Base-by-base conservation (phyloP, 352 stramenopile genomes). In the Aphanomyces cochlioides region DNA sequence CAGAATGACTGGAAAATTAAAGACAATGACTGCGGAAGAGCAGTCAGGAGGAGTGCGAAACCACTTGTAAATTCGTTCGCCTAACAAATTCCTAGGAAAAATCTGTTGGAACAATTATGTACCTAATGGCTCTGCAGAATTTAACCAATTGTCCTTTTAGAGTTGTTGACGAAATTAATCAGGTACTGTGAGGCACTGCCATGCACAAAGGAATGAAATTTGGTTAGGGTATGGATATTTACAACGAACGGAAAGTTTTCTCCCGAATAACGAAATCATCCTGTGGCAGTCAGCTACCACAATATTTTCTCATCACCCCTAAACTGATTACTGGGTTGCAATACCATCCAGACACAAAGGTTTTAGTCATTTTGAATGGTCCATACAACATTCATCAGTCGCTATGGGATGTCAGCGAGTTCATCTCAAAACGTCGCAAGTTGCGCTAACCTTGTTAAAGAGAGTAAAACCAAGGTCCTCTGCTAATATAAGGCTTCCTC, bases 71-170 rank as follows among this genome's bases (percentile, higher is more conserved):
- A 19, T 67, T 8, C n/a, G 19, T 57, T 13, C n/a, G 37, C 34
- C 5, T 50, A 4, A 69, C 63, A 61, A 3, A 56, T 61, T 41
- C 28, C 10, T 56, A 95, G 87, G 88, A 96, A 79, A 96, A 95
- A 83, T 92, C 87, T 39, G 88, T 96, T 5, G 87, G 87, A 43
- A 96, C 88, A n/a, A 96, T 93, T 70, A 94, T 96, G 87, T 96
- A 96, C 60, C 75, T 96, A 72, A 96, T 96, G 88, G 88, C 88
- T 38, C 78, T 96, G 4, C 88, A 96, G 69, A 93, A 79, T 48
- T 74, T 96, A 28, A 96, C 88, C 0, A 88, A 92, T 74, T 95
- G 88, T 21, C 88, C 87, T 47, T 96, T 96, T 70, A 84, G 88
- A 1, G 87, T 96, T 36, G 88, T 96, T 38, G 88, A 96, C 72